Conservation (phyloP, 2,329 filamentous ascomycete species). For the Aspergillus ustus region DNA sequence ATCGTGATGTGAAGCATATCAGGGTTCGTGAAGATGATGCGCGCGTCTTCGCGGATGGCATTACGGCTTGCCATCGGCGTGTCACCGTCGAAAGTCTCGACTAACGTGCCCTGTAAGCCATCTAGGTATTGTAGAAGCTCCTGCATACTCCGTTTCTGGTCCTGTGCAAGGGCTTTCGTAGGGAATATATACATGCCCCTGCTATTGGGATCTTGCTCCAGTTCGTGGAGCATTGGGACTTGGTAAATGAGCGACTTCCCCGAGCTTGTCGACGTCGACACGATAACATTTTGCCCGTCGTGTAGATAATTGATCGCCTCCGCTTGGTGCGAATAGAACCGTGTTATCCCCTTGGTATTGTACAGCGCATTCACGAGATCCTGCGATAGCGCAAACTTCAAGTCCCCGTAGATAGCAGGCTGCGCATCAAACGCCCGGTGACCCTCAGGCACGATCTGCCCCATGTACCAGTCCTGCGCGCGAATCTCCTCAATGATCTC, state of each 20-base stretch:
- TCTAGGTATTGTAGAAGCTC: slow-evolving; percentile 83
- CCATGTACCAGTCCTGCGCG: slow-evolving; percentile 81
- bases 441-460: slow-evolving; percentile 90
- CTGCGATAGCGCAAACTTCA: slow-evolving; percentile 86
- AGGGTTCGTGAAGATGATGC: slow-evolving; percentile 96
- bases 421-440: slow-evolving; percentile 90
- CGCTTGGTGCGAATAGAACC: slow-evolving; percentile 88
- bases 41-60: slow-evolving; percentile 80
- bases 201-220: slow-evolving; percentile 76
- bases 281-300: slow-evolving; percentile 82
- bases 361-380: slow-evolving; percentile 94
- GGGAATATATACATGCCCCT: slow-evolving; percentile 98
- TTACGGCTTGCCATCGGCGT: slow-evolving; percentile 82
- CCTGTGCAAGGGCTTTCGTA: slow-evolving; percentile 93
- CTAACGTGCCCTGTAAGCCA: slow-evolving; percentile 72
- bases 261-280: slow-evolving; percentile 93
- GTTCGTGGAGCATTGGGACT: slow-evolving; percentile 82
- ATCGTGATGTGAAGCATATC: slow-evolving; percentile 98
- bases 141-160: slow-evolving; percentile 85
- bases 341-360: slow-evolving; percentile 84
- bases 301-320: slow-evolving; percentile 90
- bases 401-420: slow-evolving; percentile 76
- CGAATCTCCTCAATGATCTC: slow-evolving; percentile 88
- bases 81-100: slow-evolving; percentile 96
- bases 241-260: slow-evolving; percentile 99